These are phyloP conservation scores for Coccomyxa sp. DNA, from an alignment of 139 green algal species.

Conservation along the genomic window DNA sequence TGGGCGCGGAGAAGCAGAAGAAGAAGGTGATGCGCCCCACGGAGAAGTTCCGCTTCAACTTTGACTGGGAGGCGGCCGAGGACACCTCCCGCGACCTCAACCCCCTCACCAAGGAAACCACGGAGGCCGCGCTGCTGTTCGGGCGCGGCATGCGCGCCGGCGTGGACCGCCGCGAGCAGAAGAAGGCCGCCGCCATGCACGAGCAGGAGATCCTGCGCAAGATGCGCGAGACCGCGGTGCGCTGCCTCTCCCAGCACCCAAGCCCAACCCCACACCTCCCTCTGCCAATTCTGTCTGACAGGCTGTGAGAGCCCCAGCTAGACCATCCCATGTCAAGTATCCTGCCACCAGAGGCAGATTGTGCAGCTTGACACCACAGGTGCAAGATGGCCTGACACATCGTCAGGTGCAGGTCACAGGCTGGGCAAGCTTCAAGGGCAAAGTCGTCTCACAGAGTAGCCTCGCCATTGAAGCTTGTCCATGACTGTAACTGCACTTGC, in stretches of 20 bases:
- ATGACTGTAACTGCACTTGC: too few species aligned
- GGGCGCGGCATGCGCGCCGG: conserved; percentile 88
- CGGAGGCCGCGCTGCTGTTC: conserved; percentile 91
- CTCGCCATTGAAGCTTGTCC: too few species aligned
- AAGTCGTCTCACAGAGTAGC: too few species aligned
- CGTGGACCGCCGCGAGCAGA: conserved; percentile 92
- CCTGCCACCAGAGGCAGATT: too few species aligned
- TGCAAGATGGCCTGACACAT: too few species aligned
- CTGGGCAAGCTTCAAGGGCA: too few species aligned
- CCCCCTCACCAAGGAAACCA: conserved; percentile 84
- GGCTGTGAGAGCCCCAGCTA: too few species aligned
- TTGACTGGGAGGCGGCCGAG: conserved; percentile 94
- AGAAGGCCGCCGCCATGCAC: conserved; percentile 68
- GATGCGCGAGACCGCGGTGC: conserved; percentile 18
- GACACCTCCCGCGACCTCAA: conserved; percentile 93
- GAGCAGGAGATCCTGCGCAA: conserved; percentile 57
- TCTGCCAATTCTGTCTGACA: too few species aligned
- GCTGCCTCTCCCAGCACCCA: not conserved
- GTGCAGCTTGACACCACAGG: too few species aligned
- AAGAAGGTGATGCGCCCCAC: conserved; percentile 72
- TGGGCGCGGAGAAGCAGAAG: conserved; percentile 76
- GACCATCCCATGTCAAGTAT: too few species aligned
- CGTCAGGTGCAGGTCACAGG: too few species aligned
- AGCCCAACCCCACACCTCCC: not conserved
- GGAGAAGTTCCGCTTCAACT: conserved; percentile 95